Evolutionary conservation across 345 rosid genomes (phyloP).

Genomic region (Eucalyptus globulus): DNA sequence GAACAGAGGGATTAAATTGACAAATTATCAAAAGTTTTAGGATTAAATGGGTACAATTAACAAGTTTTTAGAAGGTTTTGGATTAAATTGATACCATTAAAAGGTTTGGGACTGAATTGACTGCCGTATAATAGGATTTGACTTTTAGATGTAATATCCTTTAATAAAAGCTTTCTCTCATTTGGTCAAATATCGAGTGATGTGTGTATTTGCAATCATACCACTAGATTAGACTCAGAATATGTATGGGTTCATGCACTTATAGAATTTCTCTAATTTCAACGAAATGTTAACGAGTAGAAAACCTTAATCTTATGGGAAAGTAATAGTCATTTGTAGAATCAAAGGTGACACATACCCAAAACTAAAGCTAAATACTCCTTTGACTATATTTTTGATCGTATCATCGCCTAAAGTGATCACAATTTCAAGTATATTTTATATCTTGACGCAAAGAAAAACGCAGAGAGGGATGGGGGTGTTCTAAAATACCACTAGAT

Average conservation of each 20-base stretch:
- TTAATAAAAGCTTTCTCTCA: neutral
- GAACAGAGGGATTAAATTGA: neutral
- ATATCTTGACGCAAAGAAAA: neutral
- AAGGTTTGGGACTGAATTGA: rapidly evolving
- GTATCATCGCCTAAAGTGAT: neutral
- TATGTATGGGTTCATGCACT: neutral
- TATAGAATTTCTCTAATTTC: neutral
- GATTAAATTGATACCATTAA: neutral
- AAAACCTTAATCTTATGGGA: neutral
- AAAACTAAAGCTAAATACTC: neutral
- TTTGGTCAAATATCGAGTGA: neutral
- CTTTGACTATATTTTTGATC: neutral
- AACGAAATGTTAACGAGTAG: neutral
- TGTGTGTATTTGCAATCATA: neutral
- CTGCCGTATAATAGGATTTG: rapidly evolving
- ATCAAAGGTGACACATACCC: neutral
- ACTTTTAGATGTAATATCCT: neutral
- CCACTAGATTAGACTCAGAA: neutral
- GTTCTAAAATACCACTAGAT: neutral
- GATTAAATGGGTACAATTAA: neutral
- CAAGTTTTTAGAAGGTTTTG: neutral
- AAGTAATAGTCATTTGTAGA: neutral
- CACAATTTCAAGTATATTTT: neutral
- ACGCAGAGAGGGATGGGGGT: neutral
- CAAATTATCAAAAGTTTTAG: neutral